Base-by-base conservation (phyloP, 345 rosid species). In the Heritiera littoralis region DNA sequence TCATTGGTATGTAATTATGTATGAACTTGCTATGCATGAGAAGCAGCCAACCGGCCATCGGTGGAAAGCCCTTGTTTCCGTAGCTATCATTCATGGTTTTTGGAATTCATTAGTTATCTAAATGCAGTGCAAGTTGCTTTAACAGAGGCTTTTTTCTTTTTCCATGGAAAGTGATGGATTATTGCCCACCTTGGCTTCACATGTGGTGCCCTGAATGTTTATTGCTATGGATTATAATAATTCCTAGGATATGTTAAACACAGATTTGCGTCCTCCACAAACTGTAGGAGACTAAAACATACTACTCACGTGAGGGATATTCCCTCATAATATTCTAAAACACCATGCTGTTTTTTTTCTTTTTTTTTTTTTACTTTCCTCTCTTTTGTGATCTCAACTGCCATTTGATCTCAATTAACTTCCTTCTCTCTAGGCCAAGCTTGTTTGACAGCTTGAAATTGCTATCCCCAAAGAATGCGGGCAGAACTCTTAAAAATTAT, bases 321-420 rank as follows among this genome's bases (percentile, higher is more conserved):
- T 64, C 77, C 23, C 83, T 75, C 49, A 13, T 30, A 72, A 81
- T 52, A 71, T 77, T 77, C 73, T 43, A 49, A 67, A 45, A 13
- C 6, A 30, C 60, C 20, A 51, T 45, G 46, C 6, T 30, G 14
- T 11, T 35, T 38, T 1, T 65, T 38, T 20, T 1, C 35, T 38
- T 20, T 67, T 41, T 7, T 40, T 66, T 64, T 35, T 7, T 10
- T 5, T 49, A 3, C 5, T 3, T 59, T 10, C 0, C 14, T 49
- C 14, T 15, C 6, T 59, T 10, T 4, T 11, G 1, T 30, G 41
- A 13, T 14, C n/a, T 64, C 35, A 6, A 64, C 41, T 64, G 67
- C 43, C 18, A 32, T 30, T 30, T 11, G 64, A 63, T 61, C 64
- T 59, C 18, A 11, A 20, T 12, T 59, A 9, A n/a, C 9, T n/a